These are phyloP conservation scores for Aegilops tauschii DNA, from an alignment of 176 grass and related monocot species.

Conservation along the genomic window DNA sequence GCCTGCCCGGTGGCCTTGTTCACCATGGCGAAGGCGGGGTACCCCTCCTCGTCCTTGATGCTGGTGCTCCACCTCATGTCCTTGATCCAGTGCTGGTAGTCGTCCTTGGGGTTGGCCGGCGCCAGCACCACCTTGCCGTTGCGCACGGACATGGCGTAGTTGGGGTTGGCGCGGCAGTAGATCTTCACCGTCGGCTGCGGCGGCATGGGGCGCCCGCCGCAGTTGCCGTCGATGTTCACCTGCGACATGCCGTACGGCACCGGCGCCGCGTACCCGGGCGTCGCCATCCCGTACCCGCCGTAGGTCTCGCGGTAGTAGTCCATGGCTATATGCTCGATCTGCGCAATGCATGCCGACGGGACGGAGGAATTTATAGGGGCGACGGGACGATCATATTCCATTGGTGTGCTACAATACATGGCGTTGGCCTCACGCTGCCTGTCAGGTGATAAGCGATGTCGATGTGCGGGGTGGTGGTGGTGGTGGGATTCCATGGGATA, in stretches of 20 bases:
- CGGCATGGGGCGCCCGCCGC: constrained; percentile 26
- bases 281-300: constrained; percentile 29
- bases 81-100: constrained; percentile 94
- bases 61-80: constrained; percentile 74
- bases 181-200: constrained; percentile 73
- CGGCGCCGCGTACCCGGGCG: constrained; percentile 51
- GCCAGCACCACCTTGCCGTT: constrained; percentile 59
- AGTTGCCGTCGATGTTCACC: constrained; percentile 54
- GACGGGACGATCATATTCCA: background rate
- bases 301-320: background rate
- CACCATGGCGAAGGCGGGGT: constrained; percentile 72
- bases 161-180: constrained; percentile 63
- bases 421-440: constrained; percentile 25
- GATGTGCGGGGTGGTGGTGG: constrained; percentile 1
- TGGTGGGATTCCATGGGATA: background rate
- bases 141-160: constrained; percentile 47
- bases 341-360: background rate
- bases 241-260: constrained; percentile 55
- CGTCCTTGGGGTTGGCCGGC: constrained; percentile 63
- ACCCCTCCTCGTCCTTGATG: constrained; percentile 80
- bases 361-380: constrained; percentile 24
- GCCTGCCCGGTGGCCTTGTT: constrained; percentile 79
- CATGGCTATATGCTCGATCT: constrained; percentile 16
- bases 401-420: background rate
- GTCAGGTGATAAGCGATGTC: background rate